Percentiles rank a stretch among this genome's conserved stretches.
These are phyloP conservation scores for Oehlia diaphana DNA, from an alignment of 192 early-diverging fungal species.

Conservation along the genomic window DNA sequence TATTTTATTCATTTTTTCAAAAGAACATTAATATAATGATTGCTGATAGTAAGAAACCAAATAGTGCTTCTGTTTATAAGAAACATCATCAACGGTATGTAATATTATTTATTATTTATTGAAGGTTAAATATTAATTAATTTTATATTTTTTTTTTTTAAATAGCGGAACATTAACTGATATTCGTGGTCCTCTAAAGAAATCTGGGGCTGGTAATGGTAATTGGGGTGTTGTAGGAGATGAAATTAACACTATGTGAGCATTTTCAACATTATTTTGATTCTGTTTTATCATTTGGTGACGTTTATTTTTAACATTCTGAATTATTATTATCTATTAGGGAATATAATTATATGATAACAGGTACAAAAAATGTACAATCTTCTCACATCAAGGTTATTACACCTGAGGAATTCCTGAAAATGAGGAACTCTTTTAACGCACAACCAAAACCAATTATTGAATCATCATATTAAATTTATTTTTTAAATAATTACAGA, in stretches of 20 bases:
- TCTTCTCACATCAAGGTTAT: not conserved
- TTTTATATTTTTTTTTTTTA: not conserved
- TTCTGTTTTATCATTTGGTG: not conserved
- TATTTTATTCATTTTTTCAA: too few relatives aligned
- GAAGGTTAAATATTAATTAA: not conserved
- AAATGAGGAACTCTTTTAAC: not conserved
- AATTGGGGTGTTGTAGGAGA: conserved; percentile 14
- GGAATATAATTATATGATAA: not conserved
- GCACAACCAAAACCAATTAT: not conserved
- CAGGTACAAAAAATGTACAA: not conserved
- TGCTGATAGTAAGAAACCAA: not conserved
- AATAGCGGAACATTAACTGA: not conserved
- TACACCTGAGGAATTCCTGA: not conserved
- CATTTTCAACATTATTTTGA: not conserved
- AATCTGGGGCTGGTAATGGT: conserved; percentile 12
- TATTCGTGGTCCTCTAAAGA: not conserved
- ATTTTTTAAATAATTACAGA: not conserved
- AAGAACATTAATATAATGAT: not conserved
- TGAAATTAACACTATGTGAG: not conserved
- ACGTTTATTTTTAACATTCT: not conserved
- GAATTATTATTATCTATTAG: not conserved
- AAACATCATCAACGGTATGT: conserved; percentile 19
- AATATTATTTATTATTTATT: not conserved
- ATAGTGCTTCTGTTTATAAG: not conserved
- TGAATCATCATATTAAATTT: not conserved